These are phyloP conservation scores for Diaporthe velutina DNA, from an alignment of 2,329 filamentous ascomycete species.

Conservation along the genomic window DNA sequence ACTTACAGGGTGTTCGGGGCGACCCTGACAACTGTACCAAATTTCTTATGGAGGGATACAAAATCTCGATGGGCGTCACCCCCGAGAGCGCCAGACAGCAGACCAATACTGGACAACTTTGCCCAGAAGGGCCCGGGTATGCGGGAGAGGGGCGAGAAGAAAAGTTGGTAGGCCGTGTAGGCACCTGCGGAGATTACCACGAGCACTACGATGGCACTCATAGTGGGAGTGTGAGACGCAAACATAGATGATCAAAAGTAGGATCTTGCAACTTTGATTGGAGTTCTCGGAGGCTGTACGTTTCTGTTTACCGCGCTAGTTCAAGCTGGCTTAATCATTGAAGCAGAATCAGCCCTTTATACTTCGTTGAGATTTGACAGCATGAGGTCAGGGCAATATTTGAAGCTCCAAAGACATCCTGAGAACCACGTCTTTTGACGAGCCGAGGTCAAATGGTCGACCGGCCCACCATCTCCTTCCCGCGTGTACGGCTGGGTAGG, in stretches of 20 bases:
- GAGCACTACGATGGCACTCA: not conserved
- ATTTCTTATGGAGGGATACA: not conserved
- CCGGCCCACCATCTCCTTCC: not conserved
- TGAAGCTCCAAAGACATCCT: not conserved
- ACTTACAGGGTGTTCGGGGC: not conserved
- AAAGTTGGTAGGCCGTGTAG: not conserved
- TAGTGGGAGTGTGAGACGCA: not conserved
- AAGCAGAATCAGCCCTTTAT: not conserved
- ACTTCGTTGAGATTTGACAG: not conserved
- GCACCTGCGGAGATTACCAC: not conserved
- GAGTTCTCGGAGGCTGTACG: not conserved
- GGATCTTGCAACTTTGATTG: not conserved
- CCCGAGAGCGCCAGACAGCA: not conserved
- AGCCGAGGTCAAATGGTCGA: not conserved
- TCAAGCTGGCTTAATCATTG: not conserved
- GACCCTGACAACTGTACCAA: not conserved
- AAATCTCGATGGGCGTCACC: not conserved
- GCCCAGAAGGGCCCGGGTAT: slow-evolving; percentile 8
- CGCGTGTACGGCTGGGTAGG: no score
- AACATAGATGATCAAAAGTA: not conserved
- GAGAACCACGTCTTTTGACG: not conserved
- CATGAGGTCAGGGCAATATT: not conserved
- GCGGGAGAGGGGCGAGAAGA: not conserved
- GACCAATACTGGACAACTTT: not conserved
- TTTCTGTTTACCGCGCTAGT: not conserved